Percentiles rank a stretch among this genome's conserved stretches.
These are phyloP conservation scores for Populus hybrid DNA, from an alignment of 441 rosid species.

Conservation along the genomic window DNA sequence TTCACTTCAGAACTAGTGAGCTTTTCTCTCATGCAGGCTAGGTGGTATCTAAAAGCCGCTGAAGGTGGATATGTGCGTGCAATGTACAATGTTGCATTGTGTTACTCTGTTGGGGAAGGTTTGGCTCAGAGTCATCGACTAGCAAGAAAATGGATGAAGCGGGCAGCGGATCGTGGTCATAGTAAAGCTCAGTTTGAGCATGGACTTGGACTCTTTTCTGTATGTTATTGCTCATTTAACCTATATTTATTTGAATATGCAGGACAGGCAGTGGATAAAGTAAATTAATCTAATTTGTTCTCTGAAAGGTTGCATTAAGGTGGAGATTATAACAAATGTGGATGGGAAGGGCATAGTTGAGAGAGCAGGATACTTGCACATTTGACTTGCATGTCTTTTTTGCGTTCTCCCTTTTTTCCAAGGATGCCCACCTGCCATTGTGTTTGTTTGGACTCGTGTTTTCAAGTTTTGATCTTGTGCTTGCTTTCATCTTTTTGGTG, in stretches of 20 bases:
- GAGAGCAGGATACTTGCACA: neutral
- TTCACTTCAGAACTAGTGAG: neutral
- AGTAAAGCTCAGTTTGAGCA: conserved; percentile 85
- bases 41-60: conserved; percentile 81
- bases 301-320: neutral
- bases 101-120: conserved; percentile 80
- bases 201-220: conserved; percentile 72
- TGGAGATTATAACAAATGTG: neutral
- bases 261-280: neutral
- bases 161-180: conserved; percentile 85
- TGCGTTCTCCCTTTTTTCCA: neutral
- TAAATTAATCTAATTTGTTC: neutral
- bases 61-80: conserved; percentile 81
- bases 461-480: neutral
- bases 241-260: neutral
- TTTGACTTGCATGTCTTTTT: neutral
- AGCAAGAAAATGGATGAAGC: conserved; percentile 88
- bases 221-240: conserved; percentile 23
- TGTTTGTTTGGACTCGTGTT: neutral
- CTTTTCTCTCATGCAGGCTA: conserved; percentile 43
- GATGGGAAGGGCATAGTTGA: neutral
- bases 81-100: conserved; percentile 77
- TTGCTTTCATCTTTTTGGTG: neutral
- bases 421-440: neutral
- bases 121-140: conserved; percentile 43